Conservation (phyloP, 495 filamentous ascomycete genomes). For the Trichoderma erinaceum region DNA sequence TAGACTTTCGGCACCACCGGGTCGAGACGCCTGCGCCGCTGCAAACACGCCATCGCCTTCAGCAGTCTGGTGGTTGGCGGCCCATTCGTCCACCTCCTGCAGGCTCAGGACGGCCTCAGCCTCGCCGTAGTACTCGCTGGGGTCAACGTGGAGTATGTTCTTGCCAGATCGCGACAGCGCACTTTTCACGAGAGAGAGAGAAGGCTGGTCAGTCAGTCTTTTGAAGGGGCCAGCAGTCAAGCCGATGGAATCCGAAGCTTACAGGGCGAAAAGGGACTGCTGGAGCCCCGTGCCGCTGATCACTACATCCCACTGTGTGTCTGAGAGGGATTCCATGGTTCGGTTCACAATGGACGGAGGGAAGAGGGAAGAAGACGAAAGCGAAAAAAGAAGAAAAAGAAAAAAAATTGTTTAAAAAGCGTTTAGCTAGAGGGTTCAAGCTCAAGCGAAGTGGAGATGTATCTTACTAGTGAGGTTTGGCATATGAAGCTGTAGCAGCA, state of each 20-base stretch:
- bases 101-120: conserved; percentile 81
- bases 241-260: conserved; percentile 36
- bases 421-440: conserved; percentile 30
- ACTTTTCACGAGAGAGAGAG: conserved; percentile 52
- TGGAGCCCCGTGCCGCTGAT: conserved; percentile 84
- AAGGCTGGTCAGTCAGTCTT: conserved; percentile 12
- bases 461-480: too few species aligned
- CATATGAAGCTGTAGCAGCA: not conserved
- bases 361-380: conserved; percentile 25
- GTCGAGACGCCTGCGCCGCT: conserved; percentile 24
- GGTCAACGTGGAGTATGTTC: conserved; percentile 85
- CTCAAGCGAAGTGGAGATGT: conserved; percentile 23
- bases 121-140: conserved; percentile 82
- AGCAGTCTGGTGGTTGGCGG: conserved; percentile 22
- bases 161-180: conserved; percentile 87
- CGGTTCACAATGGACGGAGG: not conserved
- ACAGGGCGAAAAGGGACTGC: conserved; percentile 92
- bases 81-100: conserved; percentile 76
- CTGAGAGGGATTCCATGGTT: conserved; percentile 71
- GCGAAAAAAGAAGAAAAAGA: conserved; percentile 20
- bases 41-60: conserved; percentile 20
- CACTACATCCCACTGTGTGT: conserved; percentile 84
- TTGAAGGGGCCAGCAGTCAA: not conserved
- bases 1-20: conserved; percentile 30
- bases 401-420: conserved; percentile 23